These are phyloP conservation scores for Pseudotsuga menziesii DNA, from an alignment of 75 land plant species.

Conservation along the genomic window DNA sequence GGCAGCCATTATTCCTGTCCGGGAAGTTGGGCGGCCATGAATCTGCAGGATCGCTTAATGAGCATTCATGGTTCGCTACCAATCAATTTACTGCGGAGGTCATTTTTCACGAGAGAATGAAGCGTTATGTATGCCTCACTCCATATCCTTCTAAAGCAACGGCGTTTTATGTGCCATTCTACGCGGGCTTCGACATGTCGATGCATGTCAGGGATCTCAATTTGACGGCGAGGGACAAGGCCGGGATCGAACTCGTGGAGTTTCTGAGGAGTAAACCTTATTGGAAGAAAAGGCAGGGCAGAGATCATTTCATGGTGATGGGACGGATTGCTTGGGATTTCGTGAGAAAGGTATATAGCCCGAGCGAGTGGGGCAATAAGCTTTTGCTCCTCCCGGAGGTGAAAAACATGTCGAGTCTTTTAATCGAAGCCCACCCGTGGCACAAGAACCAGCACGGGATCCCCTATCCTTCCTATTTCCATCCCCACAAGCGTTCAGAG, in stretches of 20 bases:
- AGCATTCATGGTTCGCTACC: constrained; percentile 46
- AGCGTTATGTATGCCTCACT: constrained; percentile 65
- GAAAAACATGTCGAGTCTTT: constrained; percentile 44
- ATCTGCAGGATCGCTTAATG: too few relatives aligned
- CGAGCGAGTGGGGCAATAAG: constrained; percentile 36
- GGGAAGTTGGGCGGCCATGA: neutral
- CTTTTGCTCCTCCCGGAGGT: constrained; percentile 38
- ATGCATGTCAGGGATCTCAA: constrained; percentile 32
- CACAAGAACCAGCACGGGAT: constrained; percentile 49
- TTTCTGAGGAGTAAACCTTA: constrained; percentile 23
- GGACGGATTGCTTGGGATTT: constrained; percentile 82
- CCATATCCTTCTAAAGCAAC: constrained; percentile 29
- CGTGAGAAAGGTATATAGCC: constrained; percentile 19
- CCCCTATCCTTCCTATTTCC: constrained; percentile 75
- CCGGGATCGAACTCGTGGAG: constrained; percentile 21
- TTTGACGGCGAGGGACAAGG: constrained; percentile 25
- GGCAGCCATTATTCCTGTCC: constrained; percentile 15
- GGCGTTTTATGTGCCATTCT: constrained; percentile 71
- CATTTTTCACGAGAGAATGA: constrained; percentile 57
- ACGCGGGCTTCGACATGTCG: constrained; percentile 58
- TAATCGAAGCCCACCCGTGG: constrained; percentile 51
- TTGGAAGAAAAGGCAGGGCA: constrained; percentile 38
- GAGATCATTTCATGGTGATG: constrained; percentile 58
- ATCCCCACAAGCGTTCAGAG: constrained; percentile 44
- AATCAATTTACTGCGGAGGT: constrained; percentile 63